Percentiles rank a stretch among this genome's conserved stretches.
Conservation (phyloP, 441 rosid species). For the Metrosideros polymorpha region DNA sequence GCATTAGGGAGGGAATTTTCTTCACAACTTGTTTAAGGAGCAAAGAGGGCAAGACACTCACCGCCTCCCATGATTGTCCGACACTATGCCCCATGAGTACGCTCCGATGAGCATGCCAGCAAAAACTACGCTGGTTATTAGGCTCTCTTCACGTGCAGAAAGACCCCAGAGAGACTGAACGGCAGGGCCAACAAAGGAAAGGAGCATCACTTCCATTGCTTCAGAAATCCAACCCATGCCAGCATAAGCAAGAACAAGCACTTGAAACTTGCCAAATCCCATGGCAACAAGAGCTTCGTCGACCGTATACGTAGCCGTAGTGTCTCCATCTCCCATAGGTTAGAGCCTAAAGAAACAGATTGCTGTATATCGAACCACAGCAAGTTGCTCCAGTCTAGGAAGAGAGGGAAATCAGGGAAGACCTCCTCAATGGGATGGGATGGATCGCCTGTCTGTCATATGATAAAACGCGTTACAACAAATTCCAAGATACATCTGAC, state of each 20-base stretch:
- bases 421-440: not conserved
- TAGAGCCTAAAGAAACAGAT: not conserved
- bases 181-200: constrained; percentile 84
- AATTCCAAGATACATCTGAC: not conserved
- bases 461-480: not conserved
- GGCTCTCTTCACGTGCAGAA: constrained; percentile 62
- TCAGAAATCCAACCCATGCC: constrained; percentile 95
- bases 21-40: not conserved
- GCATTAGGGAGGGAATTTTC: not conserved
- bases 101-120: constrained; percentile 91
- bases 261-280: constrained; percentile 89
- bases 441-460: not conserved
- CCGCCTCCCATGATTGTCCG: constrained; percentile 90
- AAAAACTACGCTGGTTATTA: constrained; percentile 71
- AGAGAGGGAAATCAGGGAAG: not conserved
- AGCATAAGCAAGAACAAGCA: constrained; percentile 64
- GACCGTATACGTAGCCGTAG: constrained; percentile 32
- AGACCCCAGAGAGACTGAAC: constrained; percentile 69
- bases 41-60: constrained; percentile 1
- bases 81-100: constrained; percentile 81
- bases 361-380: not conserved
- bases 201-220: constrained; percentile 99
- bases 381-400: not conserved
- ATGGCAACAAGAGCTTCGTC: constrained; percentile 72
- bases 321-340: constrained; percentile 40